These are phyloP conservation scores for Podaxis sp. DNA, from an alignment of 768 basidiomycete species.

Conservation along the genomic window DNA sequence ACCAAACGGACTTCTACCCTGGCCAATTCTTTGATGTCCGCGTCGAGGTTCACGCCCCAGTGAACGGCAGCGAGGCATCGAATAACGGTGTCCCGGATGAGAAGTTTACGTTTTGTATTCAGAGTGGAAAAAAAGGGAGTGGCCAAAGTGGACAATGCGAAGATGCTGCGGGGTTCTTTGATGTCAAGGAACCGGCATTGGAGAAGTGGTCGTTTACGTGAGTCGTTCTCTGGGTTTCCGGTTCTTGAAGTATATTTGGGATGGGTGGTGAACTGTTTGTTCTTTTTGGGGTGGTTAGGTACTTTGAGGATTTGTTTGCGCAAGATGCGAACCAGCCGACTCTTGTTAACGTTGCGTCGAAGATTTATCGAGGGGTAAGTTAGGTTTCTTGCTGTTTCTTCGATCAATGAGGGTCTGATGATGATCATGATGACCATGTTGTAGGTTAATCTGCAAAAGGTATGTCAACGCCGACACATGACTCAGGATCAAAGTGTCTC, in stretches of 20 bases:
- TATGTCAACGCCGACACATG: slow-evolving; percentile 5
- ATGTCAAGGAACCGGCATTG: slow-evolving; percentile 24
- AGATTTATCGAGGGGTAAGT: slow-evolving; percentile 37
- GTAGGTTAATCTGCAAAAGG: slow-evolving; percentile 26
- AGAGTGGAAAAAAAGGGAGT: slow-evolving; percentile 18
- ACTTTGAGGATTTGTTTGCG: slow-evolving; percentile 40
- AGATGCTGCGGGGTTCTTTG: slow-evolving; percentile 33
- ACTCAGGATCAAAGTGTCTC: too few species aligned
- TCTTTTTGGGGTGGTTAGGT: slow-evolving; percentile 18
- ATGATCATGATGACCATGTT: background rate
- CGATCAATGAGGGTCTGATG: background rate
- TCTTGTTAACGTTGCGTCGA: slow-evolving; percentile 37
- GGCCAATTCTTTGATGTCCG: slow-evolving; percentile 41
- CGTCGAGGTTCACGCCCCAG: slow-evolving; percentile 38
- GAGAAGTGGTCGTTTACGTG: slow-evolving; percentile 41
- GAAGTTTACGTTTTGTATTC: slow-evolving; percentile 35
- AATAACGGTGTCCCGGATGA: slow-evolving; percentile 32
- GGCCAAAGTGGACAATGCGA: slow-evolving; percentile 20
- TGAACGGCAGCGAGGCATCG: slow-evolving; percentile 33
- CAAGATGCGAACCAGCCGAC: slow-evolving; percentile 28
- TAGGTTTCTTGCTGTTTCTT: background rate
- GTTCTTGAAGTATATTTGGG: background rate
- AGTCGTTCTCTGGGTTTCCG: slow-evolving; percentile 8
- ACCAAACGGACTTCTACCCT: slow-evolving; percentile 38
- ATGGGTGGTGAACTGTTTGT: background rate